Percentiles rank a stretch among this genome's conserved stretches.
phyloP scores from a whole-genome alignment of 805 yeast genomes.

The Pichia scutulata region DNA sequence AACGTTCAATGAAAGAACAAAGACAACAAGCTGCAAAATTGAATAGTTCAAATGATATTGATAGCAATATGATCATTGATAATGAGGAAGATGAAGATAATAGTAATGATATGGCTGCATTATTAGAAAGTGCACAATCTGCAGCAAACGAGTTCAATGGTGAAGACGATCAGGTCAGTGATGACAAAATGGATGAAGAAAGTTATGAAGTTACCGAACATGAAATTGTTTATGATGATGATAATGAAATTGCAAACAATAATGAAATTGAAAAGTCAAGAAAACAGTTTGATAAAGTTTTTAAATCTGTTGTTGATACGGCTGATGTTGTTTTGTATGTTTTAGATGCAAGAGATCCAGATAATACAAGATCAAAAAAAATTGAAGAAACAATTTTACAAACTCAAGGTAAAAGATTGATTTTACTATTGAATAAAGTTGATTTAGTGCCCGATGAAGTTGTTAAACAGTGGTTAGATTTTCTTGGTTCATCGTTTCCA shows the following conservation, averaged over 20 bases:
- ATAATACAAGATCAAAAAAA: conserved; percentile 82
- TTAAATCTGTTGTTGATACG: conserved; percentile 86
- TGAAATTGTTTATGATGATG: conserved; percentile 35
- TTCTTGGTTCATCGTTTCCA: conserved; percentile 78
- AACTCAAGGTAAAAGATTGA: conserved; percentile 73
- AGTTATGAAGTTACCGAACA: conserved; percentile 43
- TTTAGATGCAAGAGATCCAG: conserved; percentile 97
- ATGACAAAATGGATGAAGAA: conserved; percentile 38
- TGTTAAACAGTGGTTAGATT: conserved; percentile 75
- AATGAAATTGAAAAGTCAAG: conserved; percentile 65
- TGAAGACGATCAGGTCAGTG: conserved; percentile 35
- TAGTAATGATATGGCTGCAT: conserved; percentile 57
- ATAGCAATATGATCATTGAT: conserved; percentile 30
- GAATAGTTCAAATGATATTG: conserved; percentile 6
- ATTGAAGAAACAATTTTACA: conserved; percentile 86
- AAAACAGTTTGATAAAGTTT: conserved; percentile 89
- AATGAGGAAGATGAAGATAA: conserved; percentile 33
- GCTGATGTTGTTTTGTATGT: conserved; percentile 89
- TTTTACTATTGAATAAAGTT: conserved; percentile 81
- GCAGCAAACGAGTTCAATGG: conserved; percentile 75
- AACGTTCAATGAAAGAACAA: conserved; percentile 40
- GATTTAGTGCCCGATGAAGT: conserved; percentile 86
- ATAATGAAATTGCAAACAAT: conserved; percentile 20
- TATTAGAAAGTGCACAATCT: conserved; percentile 80
- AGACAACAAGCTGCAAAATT: conserved; percentile 29